Conservation (phyloP, 495 filamentous ascomycete species). For the Bacidia rubella region DNA sequence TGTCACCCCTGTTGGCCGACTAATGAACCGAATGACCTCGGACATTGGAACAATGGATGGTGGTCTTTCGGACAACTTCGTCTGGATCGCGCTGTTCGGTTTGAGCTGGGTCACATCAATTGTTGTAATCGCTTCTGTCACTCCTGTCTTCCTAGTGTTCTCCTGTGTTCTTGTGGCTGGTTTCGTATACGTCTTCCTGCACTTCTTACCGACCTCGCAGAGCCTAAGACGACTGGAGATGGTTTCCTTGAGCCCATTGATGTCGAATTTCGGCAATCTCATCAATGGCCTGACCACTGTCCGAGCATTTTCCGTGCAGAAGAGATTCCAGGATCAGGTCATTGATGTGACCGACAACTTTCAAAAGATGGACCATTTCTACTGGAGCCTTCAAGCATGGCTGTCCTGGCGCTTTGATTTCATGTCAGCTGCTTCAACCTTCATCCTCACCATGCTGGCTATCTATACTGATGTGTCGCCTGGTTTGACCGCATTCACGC, state of each 20-base stretch:
- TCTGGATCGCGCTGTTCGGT: conserved; percentile 45
- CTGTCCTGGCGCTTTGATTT: conserved; percentile 63
- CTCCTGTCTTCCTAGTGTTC: conserved; percentile 60
- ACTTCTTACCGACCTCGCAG: conserved; percentile 70
- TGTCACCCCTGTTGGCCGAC: conserved; percentile 63
- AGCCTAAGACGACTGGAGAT: conserved; percentile 69
- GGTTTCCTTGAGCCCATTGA: conserved; percentile 66
- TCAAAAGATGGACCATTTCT: conserved; percentile 88
- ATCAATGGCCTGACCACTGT: conserved; percentile 70
- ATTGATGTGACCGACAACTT: conserved; percentile 67
- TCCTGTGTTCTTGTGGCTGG: conserved; percentile 44
- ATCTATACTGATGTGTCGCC: conserved; percentile 54
- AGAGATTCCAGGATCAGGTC: conserved; percentile 60
- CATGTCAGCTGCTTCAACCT: conserved; percentile 56
- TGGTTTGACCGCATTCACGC: conserved; percentile 64
- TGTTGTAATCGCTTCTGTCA: conserved; percentile 58
- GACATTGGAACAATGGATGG: conserved; percentile 78
- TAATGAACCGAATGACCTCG: conserved; percentile 78
- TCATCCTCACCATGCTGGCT: conserved; percentile 54
- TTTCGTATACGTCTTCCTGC: conserved; percentile 56
- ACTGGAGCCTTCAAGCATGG: conserved; percentile 77
- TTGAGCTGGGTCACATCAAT: conserved; percentile 61
- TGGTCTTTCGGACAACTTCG: conserved; percentile 56
- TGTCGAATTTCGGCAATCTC: conserved; percentile 75
- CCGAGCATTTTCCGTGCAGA: conserved; percentile 56